A percentile compares a stretch with the other conserved stretches of the same genome.
Evolutionary conservation across 2,329 filamentous ascomycete species (phyloP).

Genomic region (Teratosphaeria epicoccoides): DNA sequence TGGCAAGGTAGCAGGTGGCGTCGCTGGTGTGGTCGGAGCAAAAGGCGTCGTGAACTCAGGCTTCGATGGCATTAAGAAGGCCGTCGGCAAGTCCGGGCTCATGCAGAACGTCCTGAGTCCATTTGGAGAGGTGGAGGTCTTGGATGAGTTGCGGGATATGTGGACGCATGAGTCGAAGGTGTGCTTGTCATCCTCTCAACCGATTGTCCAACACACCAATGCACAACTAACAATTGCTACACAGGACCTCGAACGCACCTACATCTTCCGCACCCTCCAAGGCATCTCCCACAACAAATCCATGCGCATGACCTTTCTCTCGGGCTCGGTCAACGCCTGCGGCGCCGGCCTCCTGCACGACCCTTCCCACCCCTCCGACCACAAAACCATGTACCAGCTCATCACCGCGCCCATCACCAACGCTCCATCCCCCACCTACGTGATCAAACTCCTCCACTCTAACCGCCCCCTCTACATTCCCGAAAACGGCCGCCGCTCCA

Average conservation of each 20-base stretch:
- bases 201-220: conserved; percentile 2
- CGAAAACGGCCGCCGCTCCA: conserved; percentile 64
- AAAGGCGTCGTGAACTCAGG: conserved; percentile 87
- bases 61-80: conserved; percentile 91
- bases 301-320: conserved; percentile 92
- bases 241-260: conserved; percentile 85
- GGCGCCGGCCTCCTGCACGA: conserved; percentile 93
- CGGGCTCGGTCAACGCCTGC: conserved; percentile 79
- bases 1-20: conserved; percentile 87
- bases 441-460: conserved; percentile 90
- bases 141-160: conserved; percentile 88
- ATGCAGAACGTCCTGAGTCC: conserved; percentile 95
- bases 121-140: conserved; percentile 89
- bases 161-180: conserved; percentile 97
- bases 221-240: background rate
- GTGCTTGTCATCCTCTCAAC: conserved; percentile 7
- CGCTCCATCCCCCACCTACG: conserved; percentile 70
- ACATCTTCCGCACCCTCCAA: conserved; percentile 89
- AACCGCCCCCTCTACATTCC: conserved; percentile 88
- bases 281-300: conserved; percentile 92
- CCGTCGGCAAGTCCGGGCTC: conserved; percentile 84
- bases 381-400: conserved; percentile 99
- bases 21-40: conserved; percentile 89
- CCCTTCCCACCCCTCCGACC: conserved; percentile 77
- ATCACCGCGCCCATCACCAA: conserved; percentile 90